Base-by-base conservation (phyloP, 2,329 filamentous ascomycete genomes). In the Colletotrichum brevisporum region DNA sequence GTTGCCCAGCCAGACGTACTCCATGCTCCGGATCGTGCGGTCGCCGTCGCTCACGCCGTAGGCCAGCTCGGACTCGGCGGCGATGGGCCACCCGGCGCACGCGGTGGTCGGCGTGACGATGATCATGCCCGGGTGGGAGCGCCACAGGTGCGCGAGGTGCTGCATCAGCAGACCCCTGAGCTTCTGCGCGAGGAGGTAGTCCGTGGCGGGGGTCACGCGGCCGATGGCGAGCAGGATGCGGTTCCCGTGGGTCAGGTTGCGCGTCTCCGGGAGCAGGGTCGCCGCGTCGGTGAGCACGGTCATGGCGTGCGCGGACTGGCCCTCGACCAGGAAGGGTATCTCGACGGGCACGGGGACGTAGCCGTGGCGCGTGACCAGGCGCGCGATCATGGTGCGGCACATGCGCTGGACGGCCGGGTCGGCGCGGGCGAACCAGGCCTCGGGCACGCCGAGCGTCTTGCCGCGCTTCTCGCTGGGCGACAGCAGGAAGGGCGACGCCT, bases 291-390 rank as follows among this genome's bases (percentile, higher is more conserved):
- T 85, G 61, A 95, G 86, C 70, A 94, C 92, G 0, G 92, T 93
- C 70, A 95, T 79, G 24, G 91, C 90, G 77, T 95, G 92, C 0
- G 92, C 92, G 21, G 89, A 85, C 77, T 94, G 91, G 24, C 90
- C 91, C 73, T 93, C 86, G 12, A 84, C 75, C 1, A 89, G 73
- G 27, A 89, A 83, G 0, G 90, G 90, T 56, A 92, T 86, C 4
- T 82, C 81, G 69, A 92, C 86, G 43, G 88, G 82, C 2, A 91
- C 79, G 2, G 85, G 75, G 16, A 78, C 77, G 76, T 91, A 91
- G 51, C 84, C 86, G 16, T 85, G 79, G 16, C 85, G 78, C 2
- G 78, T 74, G 15, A 83, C 85, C 3, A 94, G 82, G 60, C 86
- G 85, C 16, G 86, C 83, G 43, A 92, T 75, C 56, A 84, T 78